Conservation (phyloP, 2,329 filamentous ascomycete species). For the Spiromastix sp. region DNA sequence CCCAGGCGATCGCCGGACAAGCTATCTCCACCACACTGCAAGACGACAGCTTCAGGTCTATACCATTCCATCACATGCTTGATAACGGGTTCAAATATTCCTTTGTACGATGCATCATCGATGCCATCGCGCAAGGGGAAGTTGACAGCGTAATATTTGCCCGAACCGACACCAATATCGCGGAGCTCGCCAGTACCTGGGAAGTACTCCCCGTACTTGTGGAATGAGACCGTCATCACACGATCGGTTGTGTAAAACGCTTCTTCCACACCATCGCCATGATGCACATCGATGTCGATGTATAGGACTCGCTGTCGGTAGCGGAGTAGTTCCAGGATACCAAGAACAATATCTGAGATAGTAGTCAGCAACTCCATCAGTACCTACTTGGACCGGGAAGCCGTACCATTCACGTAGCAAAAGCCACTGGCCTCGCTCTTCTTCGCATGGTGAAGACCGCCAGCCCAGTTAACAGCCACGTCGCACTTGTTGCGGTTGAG, state of each 20-base stretch:
- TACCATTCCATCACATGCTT: slow-evolving; percentile 61
- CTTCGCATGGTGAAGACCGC: slow-evolving; percentile 92
- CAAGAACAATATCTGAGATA: slow-evolving; percentile 51
- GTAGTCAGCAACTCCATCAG: slow-evolving; percentile 11
- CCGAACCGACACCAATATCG: slow-evolving; percentile 56
- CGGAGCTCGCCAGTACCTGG: slow-evolving; percentile 59
- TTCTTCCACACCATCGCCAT: slow-evolving; percentile 60
- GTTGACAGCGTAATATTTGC: slow-evolving; percentile 60
- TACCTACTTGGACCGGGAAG: too few relatives aligned
- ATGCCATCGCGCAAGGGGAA: slow-evolving; percentile 61
- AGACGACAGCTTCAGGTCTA: slow-evolving; percentile 54
- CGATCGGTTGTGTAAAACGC: slow-evolving; percentile 62
- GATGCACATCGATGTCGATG: slow-evolving; percentile 58
- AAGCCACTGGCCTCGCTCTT: slow-evolving; percentile 91
- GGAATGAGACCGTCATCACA: slow-evolving; percentile 62
- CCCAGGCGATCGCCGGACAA: slow-evolving; percentile 57
- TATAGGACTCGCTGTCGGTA: slow-evolving; percentile 56
- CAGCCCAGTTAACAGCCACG: slow-evolving; percentile 74
- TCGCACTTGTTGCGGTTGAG: slow-evolving; percentile 59
- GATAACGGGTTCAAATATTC: slow-evolving; percentile 59
- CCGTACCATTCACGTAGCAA: slow-evolving; percentile 81
- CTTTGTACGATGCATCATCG: slow-evolving; percentile 56
- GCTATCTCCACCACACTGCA: slow-evolving; percentile 60
- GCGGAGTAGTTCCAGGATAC: slow-evolving; percentile 53
- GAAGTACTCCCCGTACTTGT: slow-evolving; percentile 65